Evolutionary conservation across 495 filamentous ascomycete genomes (phyloP).

Genomic region (Tuber borchii): DNA sequence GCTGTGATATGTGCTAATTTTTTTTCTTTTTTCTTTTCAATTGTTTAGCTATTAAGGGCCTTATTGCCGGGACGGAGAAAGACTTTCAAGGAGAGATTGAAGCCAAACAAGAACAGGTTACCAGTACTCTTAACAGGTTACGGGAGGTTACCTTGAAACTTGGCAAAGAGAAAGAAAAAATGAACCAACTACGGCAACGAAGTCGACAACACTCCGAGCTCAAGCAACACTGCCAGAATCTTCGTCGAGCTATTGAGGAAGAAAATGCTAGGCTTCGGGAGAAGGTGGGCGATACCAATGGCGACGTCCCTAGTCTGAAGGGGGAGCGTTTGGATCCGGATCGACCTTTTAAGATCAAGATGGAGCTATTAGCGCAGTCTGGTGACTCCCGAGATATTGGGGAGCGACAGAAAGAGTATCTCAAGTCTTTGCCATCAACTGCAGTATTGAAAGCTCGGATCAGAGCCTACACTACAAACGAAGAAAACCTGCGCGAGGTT

Average conservation of each 20-base stretch:
- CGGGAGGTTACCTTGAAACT: conserved; percentile 71
- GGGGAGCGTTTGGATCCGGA: conserved; percentile 29
- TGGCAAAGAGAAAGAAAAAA: conserved; percentile 62
- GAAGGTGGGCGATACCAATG: conserved; percentile 23
- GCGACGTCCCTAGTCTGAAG: conserved; percentile 24
- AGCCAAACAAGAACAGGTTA: conserved; percentile 73
- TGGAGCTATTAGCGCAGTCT: conserved; percentile 27
- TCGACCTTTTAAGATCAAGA: conserved; percentile 24
- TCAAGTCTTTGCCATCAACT: conserved; percentile 27
- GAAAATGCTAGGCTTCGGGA: conserved; percentile 44
- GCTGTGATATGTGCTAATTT: conserved; percentile 2
- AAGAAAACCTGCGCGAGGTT: conserved; percentile 44
- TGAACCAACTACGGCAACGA: conserved; percentile 54
- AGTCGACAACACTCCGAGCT: conserved; percentile 38
- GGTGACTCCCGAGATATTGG: conserved; percentile 21
- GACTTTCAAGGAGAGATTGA: conserved; percentile 69
- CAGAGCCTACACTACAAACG: conserved; percentile 49
- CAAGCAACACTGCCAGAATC: conserved; percentile 44
- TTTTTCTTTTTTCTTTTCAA: too few species aligned
- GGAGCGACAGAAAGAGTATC: conserved; percentile 29
- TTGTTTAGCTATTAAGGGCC: conserved; percentile 58
- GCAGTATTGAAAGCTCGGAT: conserved; percentile 40
- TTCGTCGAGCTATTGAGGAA: conserved; percentile 49
- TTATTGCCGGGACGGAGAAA: conserved; percentile 65
- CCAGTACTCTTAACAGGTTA: conserved; percentile 66